Evolutionary conservation across 73 alveolate genomes (phyloP).

Genomic region (Breviolum minutum): DNA sequence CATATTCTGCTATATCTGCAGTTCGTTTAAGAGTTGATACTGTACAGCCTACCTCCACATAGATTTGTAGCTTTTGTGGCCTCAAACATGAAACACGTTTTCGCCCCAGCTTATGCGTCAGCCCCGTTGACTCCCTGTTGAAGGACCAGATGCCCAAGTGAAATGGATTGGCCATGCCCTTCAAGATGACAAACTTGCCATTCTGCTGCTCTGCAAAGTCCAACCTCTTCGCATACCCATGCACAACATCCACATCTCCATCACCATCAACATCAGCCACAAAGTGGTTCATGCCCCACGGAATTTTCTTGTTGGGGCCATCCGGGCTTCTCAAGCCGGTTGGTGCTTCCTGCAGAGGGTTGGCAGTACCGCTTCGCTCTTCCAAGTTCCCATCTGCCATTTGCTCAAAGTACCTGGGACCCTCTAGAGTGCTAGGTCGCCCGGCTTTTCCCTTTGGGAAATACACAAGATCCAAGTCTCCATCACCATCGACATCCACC

Average conservation of each 20-base stretch:
- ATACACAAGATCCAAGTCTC: constrained; percentile 1
- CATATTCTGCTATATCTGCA: too few species aligned
- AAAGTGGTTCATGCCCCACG: not conserved
- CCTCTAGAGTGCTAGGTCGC: not conserved
- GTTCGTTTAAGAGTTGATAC: too few species aligned
- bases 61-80: too few species aligned
- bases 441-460: not conserved
- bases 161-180: not conserved
- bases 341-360: constrained; percentile 9
- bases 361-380: not conserved
- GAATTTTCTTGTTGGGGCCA: not conserved
- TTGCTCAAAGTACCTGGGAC: not conserved
- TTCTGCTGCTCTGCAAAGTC: constrained; percentile 22
- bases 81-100: too few species aligned
- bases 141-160: not conserved
- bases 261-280: constrained; percentile 41
- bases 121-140: too few species aligned
- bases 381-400: not conserved
- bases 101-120: too few species aligned
- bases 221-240: not conserved
- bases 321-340: too few species aligned
- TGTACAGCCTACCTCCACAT: too few species aligned
- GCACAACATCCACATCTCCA: constrained; percentile 22
- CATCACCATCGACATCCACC: constrained; percentile 29
- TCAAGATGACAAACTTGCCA: not conserved